Conservation (phyloP, 108 stramenopile genomes). For the Pelagomonas calceolata region DNA sequence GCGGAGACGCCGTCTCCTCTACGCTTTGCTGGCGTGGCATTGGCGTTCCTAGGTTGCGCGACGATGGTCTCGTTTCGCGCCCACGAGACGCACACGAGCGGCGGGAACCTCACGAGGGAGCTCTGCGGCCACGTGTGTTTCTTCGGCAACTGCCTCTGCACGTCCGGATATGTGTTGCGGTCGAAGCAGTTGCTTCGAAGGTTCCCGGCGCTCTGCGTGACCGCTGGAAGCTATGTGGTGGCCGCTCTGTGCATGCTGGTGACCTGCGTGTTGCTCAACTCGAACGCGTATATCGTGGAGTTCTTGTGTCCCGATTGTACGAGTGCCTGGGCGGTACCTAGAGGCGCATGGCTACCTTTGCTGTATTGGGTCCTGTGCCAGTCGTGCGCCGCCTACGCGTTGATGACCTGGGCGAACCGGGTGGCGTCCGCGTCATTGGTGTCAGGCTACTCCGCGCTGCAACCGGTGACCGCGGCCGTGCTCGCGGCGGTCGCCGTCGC, state of each 20-base stretch:
- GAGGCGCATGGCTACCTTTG: slow-evolving; percentile 8
- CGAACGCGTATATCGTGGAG: neutral
- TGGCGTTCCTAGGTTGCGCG: slow-evolving; percentile 24
- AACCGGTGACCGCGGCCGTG: slow-evolving; percentile 21
- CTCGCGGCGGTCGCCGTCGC: neutral
- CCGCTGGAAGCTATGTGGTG: slow-evolving; percentile 23
- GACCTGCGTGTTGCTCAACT: neutral
- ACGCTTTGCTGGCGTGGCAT: slow-evolving; percentile 11
- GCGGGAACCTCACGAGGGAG: neutral
- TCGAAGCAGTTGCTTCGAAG: slow-evolving; percentile 13
- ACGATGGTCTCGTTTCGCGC: slow-evolving; percentile 15
- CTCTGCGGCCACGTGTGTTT: slow-evolving; percentile 20
- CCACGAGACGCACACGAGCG: neutral
- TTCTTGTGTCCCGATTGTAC: slow-evolving; percentile 20
- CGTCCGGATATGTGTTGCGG: slow-evolving; percentile 19
- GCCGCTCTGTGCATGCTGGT: slow-evolving; percentile 17
- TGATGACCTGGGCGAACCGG: slow-evolving; percentile 28
- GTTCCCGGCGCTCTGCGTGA: slow-evolving; percentile 19
- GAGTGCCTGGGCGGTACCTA: slow-evolving; percentile 4
- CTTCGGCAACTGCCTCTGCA: slow-evolving; percentile 27
- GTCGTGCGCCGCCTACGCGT: slow-evolving; percentile 15
- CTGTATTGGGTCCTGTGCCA: slow-evolving; percentile 20
- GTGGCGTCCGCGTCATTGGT: slow-evolving; percentile 22
- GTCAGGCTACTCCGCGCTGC: slow-evolving; percentile 25
- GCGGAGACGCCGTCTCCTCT: slow-evolving; percentile 6